Evolutionary conservation across 192 early-diverging fungal genomes (phyloP).

Genomic region (Podochytrium sp.): DNA sequence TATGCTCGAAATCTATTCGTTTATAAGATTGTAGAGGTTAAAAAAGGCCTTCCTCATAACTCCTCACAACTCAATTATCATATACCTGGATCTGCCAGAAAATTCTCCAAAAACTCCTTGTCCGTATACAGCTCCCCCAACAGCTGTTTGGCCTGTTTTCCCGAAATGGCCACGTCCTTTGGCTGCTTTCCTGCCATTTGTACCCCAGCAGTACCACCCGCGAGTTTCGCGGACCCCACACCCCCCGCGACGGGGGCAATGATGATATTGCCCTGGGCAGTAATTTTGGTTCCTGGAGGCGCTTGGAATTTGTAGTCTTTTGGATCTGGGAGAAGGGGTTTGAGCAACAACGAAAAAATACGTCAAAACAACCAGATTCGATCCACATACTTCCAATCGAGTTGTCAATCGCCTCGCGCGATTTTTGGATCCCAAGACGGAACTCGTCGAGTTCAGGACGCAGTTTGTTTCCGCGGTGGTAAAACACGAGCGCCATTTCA

Average conservation of each 20-base stretch:
- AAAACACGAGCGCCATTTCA: slow-evolving; percentile 59
- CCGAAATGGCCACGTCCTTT: slow-evolving; percentile 17
- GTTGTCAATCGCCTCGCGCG: slow-evolving; percentile 59
- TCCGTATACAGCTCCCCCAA: slow-evolving; percentile 50
- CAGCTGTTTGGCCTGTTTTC: slow-evolving; percentile 28
- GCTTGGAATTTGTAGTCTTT: slow-evolving; percentile 53
- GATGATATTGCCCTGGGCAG: slow-evolving; percentile 1
- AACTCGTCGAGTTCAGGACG: slow-evolving; percentile 59
- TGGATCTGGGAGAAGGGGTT: slow-evolving; percentile 37
- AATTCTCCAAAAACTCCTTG: slow-evolving; percentile 46
- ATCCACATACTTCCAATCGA: slow-evolving; percentile 49
- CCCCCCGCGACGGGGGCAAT: background rate
- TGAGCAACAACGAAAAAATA: background rate
- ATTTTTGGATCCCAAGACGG: slow-evolving; percentile 59
- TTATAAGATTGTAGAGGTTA: background rate
- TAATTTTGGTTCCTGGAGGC: slow-evolving; percentile 34
- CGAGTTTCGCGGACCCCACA: background rate
- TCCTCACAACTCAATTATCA: background rate
- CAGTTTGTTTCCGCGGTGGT: slow-evolving; percentile 61
- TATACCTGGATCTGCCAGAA: slow-evolving; percentile 48
- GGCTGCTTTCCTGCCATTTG: too few relatives aligned
- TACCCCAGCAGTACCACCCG: background rate
- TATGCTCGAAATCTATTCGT: slow-evolving; percentile 47
- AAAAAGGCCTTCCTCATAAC: background rate
- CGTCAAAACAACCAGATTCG: background rate